These are phyloP conservation scores for Hygrophorus pudorinus DNA, from an alignment of 768 basidiomycete genomes.

Conservation along the genomic window DNA sequence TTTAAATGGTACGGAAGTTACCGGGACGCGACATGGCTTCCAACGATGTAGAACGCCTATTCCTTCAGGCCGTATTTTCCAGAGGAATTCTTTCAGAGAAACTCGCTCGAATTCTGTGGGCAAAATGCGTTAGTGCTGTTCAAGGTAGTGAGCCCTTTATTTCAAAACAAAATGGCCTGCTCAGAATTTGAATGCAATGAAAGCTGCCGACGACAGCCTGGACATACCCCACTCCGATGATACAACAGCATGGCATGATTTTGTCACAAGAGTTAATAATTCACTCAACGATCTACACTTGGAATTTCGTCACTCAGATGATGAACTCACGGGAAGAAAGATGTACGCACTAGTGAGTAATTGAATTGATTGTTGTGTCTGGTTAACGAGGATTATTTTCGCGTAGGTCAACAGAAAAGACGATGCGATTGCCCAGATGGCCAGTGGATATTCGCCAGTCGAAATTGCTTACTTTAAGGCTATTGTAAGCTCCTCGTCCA, in stretches of 20 bases:
- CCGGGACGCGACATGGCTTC: constrained; percentile 26
- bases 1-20: not conserved
- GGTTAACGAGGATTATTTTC: not conserved
- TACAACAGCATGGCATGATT: constrained; percentile 45
- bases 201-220: constrained; percentile 46
- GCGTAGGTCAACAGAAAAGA: constrained; percentile 68
- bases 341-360: constrained; percentile 55
- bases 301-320: constrained; percentile 52
- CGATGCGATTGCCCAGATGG: constrained; percentile 76
- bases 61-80: constrained; percentile 70
- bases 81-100: constrained; percentile 56
- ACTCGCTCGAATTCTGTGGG: constrained; percentile 57
- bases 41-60: constrained; percentile 66
- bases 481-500: constrained; percentile 39
- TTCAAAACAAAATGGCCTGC: constrained; percentile 2
- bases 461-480: constrained; percentile 85
- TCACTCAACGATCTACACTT: constrained; percentile 63
- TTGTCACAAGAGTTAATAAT: constrained; percentile 49
- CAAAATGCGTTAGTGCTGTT: constrained; percentile 56
- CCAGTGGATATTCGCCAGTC: constrained; percentile 67
- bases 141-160: constrained; percentile 35
- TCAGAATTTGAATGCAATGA: constrained; percentile 3
- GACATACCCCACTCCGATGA: constrained; percentile 31
- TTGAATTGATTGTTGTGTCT: not conserved
- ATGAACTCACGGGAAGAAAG: constrained; percentile 55